Evolutionary conservation across 2,329 filamentous ascomycete species (phyloP), one percentile per base, ranked within the genome.

Genomic region (Neonectria coccinea): DNA sequence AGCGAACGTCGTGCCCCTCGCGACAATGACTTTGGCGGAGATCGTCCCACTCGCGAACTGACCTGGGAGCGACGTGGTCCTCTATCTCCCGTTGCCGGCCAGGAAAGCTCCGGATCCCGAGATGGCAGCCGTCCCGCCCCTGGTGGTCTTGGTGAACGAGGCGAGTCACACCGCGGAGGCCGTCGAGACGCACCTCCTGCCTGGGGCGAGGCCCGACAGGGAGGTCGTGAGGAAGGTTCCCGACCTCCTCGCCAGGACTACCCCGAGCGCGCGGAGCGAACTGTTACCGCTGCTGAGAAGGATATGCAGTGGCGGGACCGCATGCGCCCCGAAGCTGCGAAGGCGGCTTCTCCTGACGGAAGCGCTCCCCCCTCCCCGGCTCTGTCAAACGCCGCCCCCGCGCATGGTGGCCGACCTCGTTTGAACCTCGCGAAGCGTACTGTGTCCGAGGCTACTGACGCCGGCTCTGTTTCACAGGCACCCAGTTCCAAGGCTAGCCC

Each of bases 21-120:
- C 70, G 91, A 92, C 70, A 88, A 88, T 56, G 67, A 62, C 22
- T 75, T 75, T 53, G 86, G 87, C 63, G 86, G 87, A 64, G 88
- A 91, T 68, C 88, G 87, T 69, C 83, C 89, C 65, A 84, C 89
- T 68, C 90, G 92, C 72, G 91, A 92, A 69, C 87, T 89, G 51
- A 97, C 93, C 80, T 99, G 96, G 96, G 95, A 97, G 81, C 92
- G 96, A 73, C 96, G 92, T 77, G 96, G 96, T 12, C 96, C 96
- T 41, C 85, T 98, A 60, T 92, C 95, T 45, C 93, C 95, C 22
- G 84, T 82, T 70, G 84, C 84, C 56, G 86, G 81, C 50, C 86
- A 89, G 68, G 82, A 83, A 60, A 71, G 77, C 20, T 77, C 80
- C 25, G 81, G 79, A 54, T 83, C 84, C 56, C 84, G 88, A 66